Conservation (phyloP, 1,284 basidiomycete species). For the Papiliotrema terrestris region DNA sequence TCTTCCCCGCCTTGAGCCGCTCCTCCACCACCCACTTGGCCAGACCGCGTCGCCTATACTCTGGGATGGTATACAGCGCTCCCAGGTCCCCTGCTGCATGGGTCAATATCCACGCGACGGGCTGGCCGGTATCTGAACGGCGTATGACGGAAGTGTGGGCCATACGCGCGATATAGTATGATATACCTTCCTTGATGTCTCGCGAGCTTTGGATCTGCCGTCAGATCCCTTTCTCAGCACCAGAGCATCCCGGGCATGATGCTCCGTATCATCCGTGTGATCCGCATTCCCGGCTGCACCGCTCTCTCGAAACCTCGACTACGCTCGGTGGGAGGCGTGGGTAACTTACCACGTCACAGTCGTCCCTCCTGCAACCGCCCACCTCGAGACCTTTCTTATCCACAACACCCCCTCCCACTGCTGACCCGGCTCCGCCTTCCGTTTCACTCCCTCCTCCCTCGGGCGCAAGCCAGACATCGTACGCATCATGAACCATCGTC, state of each 20-base stretch:
- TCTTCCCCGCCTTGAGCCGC: constrained; percentile 6
- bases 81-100: constrained; percentile 24
- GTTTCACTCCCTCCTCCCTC: not conserved
- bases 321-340: too few relatives aligned
- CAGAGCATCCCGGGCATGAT: too few relatives aligned
- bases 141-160: constrained; percentile 15
- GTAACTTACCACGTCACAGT: constrained; percentile 18
- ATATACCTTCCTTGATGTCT: constrained; percentile 3
- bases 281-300: too few relatives aligned
- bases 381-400: constrained; percentile 3
- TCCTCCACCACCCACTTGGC: constrained; percentile 19
- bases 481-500: not conserved
- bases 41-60: constrained; percentile 21
- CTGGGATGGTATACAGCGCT: constrained; percentile 22
- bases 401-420: not conserved
- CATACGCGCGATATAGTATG: constrained; percentile 16
- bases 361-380: constrained; percentile 8
- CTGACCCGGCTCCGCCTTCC: not conserved
- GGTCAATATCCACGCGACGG: constrained; percentile 22
- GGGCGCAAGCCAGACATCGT: constrained; percentile 6
- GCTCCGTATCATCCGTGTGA: not conserved
- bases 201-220: constrained; percentile 8
- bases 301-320: too few relatives aligned
- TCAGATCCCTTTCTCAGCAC: too few relatives aligned
- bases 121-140: not conserved